Conservation (phyloP, 371 early-diverging fungal species). For the Chytridium lagenaria region DNA sequence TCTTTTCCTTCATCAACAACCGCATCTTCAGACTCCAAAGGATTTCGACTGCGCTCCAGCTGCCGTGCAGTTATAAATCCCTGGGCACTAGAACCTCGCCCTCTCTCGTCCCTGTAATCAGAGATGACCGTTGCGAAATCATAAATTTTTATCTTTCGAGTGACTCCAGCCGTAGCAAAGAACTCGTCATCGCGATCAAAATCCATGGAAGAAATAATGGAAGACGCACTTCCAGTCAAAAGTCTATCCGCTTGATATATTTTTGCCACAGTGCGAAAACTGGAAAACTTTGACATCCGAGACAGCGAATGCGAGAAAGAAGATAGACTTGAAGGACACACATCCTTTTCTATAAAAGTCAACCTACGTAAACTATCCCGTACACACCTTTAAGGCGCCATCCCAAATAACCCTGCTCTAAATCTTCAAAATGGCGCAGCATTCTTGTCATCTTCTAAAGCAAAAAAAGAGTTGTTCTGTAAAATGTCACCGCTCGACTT, state of each 20-base stretch:
- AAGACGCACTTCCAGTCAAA: slow-evolving; percentile 46
- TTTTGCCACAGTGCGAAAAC: slow-evolving; percentile 72
- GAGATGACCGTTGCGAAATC: slow-evolving; percentile 73
- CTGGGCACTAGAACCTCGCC: not conserved
- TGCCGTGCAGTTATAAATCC: slow-evolving; percentile 2
- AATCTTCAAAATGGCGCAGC: slow-evolving; percentile 71
- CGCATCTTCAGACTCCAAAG: slow-evolving; percentile 24
- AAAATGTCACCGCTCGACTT: not conserved
- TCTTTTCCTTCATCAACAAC: slow-evolving; percentile 20
- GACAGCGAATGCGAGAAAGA: slow-evolving; percentile 69
- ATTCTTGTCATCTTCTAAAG: slow-evolving; percentile 16
- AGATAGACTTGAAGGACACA: slow-evolving; percentile 6
- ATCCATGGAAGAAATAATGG: slow-evolving; percentile 90
- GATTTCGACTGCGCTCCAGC: not conserved
- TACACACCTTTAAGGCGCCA: slow-evolving; percentile 37
- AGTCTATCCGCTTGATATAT: slow-evolving; percentile 78
- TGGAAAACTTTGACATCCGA: slow-evolving; percentile 69
- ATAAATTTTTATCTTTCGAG: slow-evolving; percentile 87
- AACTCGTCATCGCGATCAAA: slow-evolving; percentile 90
- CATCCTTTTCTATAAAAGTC: slow-evolving; percentile 12
- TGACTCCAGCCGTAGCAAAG: slow-evolving; percentile 94
- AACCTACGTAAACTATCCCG: not conserved
- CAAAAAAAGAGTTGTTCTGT: not conserved
- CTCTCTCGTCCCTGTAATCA: slow-evolving; percentile 37
- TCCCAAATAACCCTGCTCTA: slow-evolving; percentile 71